Evolutionary conservation across 106 monocot species (phyloP).

Genomic region (Dioscorea zingiberensis): DNA sequence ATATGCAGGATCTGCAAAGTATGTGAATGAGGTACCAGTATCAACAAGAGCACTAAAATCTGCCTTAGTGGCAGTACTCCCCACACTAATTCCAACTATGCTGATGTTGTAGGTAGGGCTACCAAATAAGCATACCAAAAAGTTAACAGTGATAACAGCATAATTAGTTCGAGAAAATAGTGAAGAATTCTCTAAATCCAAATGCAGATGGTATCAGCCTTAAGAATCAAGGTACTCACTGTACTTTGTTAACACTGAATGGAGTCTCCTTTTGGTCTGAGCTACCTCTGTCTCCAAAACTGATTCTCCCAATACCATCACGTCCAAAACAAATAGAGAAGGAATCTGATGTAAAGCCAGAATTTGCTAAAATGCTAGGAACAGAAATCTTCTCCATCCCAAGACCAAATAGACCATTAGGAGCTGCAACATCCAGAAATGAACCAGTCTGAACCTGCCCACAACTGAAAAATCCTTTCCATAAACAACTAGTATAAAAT

Average conservation of each 20-base stretch:
- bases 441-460: slow-evolving; percentile 86
- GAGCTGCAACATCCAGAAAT: slow-evolving; percentile 80
- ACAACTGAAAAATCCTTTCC: slow-evolving; percentile 44
- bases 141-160: neutral
- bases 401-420: slow-evolving; percentile 93
- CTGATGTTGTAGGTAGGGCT: slow-evolving; percentile 68
- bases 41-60: slow-evolving; percentile 67
- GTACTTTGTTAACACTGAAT: slow-evolving; percentile 28
- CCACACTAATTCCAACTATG: slow-evolving; percentile 52
- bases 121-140: slow-evolving; percentile 7
- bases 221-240: slow-evolving; percentile 31
- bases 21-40: slow-evolving; percentile 90
- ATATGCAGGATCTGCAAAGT: slow-evolving; percentile 76
- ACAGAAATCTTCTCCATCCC: slow-evolving; percentile 79
- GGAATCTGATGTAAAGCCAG: slow-evolving; percentile 69
- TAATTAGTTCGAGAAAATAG: neutral
- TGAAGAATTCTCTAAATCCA: neutral
- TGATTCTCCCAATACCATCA: slow-evolving; percentile 73
- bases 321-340: slow-evolving; percentile 94
- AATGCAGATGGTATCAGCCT: no score
- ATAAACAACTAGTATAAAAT: neutral
- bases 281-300: slow-evolving; percentile 89
- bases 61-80: slow-evolving; percentile 25
- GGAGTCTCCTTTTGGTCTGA: slow-evolving; percentile 87
- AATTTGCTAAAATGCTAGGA: slow-evolving; percentile 73